Percentiles rank a stretch among this genome's conserved stretches.
Conservation (phyloP, 306 rosid species). For the Acacia melanoxylon region DNA sequence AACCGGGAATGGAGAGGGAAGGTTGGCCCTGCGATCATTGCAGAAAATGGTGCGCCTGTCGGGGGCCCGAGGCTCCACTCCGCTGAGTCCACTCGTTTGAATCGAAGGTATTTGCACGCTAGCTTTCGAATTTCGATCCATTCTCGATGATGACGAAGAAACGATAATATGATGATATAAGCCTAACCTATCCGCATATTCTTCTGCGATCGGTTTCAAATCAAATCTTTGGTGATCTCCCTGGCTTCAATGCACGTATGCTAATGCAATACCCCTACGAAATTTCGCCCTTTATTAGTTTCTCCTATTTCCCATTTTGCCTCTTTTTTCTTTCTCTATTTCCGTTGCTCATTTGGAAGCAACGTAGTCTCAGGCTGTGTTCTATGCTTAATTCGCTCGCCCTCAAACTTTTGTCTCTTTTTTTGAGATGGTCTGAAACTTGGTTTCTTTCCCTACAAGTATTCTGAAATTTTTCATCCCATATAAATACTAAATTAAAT, state of each 20-base stretch:
- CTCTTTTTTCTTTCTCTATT: background rate
- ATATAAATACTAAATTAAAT: too few relatives aligned
- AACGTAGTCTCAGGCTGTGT: background rate
- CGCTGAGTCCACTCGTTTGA: background rate
- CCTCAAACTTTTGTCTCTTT: background rate
- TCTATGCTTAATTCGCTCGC: background rate
- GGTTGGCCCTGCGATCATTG: background rate
- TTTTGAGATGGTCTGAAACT: background rate
- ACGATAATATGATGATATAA: background rate
- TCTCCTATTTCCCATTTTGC: background rate
- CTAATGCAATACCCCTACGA: background rate
- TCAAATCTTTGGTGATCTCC: background rate
- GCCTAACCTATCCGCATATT: background rate
- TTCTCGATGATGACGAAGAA: background rate
- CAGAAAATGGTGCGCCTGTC: conserved; percentile 1
- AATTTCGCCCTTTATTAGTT: background rate
- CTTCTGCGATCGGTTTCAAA: background rate
- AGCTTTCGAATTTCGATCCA: background rate
- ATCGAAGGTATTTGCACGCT: background rate
- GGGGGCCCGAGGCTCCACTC: background rate
- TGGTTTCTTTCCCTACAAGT: background rate
- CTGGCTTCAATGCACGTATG: background rate
- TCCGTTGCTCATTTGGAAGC: background rate
- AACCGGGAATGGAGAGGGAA: background rate
- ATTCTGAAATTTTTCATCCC: too few relatives aligned